Conservation (phyloP, 805 yeast genomes). For the Ogataea glucozyma region DNA sequence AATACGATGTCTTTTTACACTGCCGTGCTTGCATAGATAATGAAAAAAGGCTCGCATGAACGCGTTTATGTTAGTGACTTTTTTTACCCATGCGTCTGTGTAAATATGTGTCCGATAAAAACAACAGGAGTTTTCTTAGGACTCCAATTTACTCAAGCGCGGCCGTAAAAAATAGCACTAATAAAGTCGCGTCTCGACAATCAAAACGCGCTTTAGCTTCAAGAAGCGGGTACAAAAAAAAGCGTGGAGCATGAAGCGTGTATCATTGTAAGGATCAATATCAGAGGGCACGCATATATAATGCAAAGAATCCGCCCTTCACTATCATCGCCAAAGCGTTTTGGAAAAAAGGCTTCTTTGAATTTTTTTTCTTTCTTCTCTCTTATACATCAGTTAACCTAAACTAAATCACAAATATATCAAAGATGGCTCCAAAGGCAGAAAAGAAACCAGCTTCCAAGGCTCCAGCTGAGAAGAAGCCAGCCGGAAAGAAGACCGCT, state of each 20-base stretch:
- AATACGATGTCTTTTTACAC: neutral
- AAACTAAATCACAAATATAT: constrained; percentile 1
- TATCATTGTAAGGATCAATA: neutral
- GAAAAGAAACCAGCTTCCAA: constrained; percentile 81
- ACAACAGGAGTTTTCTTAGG: constrained; percentile 2
- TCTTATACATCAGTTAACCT: constrained; percentile 9
- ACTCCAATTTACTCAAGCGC: constrained; percentile 12
- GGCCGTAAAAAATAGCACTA: constrained; percentile 5
- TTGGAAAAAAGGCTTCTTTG: constrained; percentile 2
- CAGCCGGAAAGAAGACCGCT: constrained; percentile 88
- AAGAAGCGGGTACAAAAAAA: neutral
- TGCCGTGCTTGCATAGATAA: neutral
- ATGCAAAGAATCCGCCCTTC: constrained; percentile 4
- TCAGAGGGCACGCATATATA: constrained; percentile 1
- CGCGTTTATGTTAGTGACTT: constrained; percentile 6
- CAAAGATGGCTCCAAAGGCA: constrained; percentile 65
- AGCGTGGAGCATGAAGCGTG: neutral
- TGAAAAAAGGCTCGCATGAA: constrained; percentile 1
- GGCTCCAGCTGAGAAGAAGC: constrained; percentile 96
- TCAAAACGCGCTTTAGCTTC: neutral
- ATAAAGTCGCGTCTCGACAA: neutral
- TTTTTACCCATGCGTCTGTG: constrained; percentile 7
- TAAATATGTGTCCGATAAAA: constrained; percentile 2
- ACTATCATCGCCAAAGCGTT: neutral
- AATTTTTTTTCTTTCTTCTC: constrained; percentile 2